A percentile compares a stretch with the other conserved stretches of the same genome.
Conservation (phyloP, 2,329 filamentous ascomycete genomes). For the Chaetomium globosum region DNA sequence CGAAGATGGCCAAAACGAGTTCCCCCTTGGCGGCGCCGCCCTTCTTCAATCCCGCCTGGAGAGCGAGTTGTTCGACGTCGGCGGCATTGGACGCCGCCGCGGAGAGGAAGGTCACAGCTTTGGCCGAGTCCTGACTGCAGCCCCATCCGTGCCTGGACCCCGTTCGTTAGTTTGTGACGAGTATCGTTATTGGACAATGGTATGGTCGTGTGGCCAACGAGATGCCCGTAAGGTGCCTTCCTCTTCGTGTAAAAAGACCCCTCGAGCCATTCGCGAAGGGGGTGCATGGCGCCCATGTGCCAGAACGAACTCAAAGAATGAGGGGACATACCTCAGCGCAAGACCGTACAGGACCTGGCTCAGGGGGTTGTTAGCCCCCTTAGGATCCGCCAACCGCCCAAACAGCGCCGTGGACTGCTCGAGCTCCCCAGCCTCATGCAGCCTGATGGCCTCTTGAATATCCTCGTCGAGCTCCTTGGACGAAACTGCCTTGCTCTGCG, state of each 20-base stretch:
- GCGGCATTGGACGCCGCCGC: slow-evolving; percentile 89
- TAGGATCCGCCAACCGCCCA: slow-evolving; percentile 76
- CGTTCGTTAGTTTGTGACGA: slow-evolving; percentile 44
- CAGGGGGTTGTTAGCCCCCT: slow-evolving; percentile 85
- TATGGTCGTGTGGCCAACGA: slow-evolving; percentile 23
- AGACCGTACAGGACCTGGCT: slow-evolving; percentile 96
- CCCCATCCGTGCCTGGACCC: slow-evolving; percentile 84
- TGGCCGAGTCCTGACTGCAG: slow-evolving; percentile 73
- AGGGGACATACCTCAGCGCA: slow-evolving; percentile 69
- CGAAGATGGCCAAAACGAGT: slow-evolving; percentile 92
- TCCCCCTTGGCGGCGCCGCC: slow-evolving; percentile 95
- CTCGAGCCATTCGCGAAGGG: slow-evolving; percentile 14
- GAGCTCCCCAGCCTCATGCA: slow-evolving; percentile 85
- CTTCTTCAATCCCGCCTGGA: slow-evolving; percentile 85
- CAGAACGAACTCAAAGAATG: neutral
- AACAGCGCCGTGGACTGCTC: slow-evolving; percentile 83
- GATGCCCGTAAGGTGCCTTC: slow-evolving; percentile 28
- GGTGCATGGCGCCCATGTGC: slow-evolving; percentile 20
- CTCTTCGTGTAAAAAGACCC: slow-evolving; percentile 12
- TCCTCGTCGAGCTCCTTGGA: slow-evolving; percentile 63
- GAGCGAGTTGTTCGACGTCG: slow-evolving; percentile 79
- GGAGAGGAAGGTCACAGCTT: slow-evolving; percentile 87
- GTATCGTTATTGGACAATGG: slow-evolving; percentile 31
- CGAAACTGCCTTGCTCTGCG: slow-evolving; percentile 45
- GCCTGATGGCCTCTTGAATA: slow-evolving; percentile 92